Percentiles rank a stretch among this genome's conserved stretches.
These are phyloP conservation scores for Bryum argenteum DNA, from an alignment of 225 moss, liverwort and hornwort genomes.

Conservation along the genomic window DNA sequence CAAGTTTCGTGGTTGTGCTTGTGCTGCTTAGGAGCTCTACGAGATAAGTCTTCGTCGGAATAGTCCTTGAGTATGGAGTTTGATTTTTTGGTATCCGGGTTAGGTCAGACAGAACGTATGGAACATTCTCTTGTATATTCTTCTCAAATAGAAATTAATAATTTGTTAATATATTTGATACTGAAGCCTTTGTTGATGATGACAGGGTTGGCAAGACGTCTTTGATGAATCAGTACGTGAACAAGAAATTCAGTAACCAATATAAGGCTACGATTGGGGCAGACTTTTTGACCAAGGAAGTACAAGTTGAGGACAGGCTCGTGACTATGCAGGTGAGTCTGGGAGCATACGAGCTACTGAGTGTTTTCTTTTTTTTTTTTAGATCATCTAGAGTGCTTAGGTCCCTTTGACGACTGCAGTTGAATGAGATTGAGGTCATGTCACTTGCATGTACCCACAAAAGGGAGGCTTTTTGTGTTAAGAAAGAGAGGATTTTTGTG, in stretches of 20 bases:
- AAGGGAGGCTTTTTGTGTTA: background rate
- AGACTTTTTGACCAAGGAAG: slow-evolving; percentile 96
- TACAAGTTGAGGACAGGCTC: slow-evolving; percentile 97
- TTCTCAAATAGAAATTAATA: background rate
- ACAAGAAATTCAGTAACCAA: slow-evolving; percentile 99
- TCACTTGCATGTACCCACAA: background rate
- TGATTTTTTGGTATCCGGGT: background rate
- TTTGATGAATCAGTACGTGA: slow-evolving; percentile 99
- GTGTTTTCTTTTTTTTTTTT: background rate
- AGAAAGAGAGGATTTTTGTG: background rate
- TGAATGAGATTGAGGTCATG: background rate
- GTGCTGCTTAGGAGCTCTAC: too few relatives aligned
- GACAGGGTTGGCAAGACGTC: slow-evolving; percentile 97
- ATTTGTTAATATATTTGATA: background rate
- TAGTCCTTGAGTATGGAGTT: background rate
- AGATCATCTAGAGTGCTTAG: background rate
- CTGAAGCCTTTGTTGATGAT: slow-evolving; percentile 18
- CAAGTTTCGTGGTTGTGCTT: too few relatives aligned
- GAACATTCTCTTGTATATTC: background rate
- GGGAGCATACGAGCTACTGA: background rate
- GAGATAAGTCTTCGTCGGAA: background rate
- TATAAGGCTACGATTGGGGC: slow-evolving; percentile 99
- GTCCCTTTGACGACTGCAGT: background rate
- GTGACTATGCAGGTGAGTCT: slow-evolving; percentile 92
- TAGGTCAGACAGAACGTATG: slow-evolving; percentile 6